These are phyloP conservation scores for Gamarada debralockiae DNA, from an alignment of 495 filamentous ascomycete genomes.

Conservation along the genomic window DNA sequence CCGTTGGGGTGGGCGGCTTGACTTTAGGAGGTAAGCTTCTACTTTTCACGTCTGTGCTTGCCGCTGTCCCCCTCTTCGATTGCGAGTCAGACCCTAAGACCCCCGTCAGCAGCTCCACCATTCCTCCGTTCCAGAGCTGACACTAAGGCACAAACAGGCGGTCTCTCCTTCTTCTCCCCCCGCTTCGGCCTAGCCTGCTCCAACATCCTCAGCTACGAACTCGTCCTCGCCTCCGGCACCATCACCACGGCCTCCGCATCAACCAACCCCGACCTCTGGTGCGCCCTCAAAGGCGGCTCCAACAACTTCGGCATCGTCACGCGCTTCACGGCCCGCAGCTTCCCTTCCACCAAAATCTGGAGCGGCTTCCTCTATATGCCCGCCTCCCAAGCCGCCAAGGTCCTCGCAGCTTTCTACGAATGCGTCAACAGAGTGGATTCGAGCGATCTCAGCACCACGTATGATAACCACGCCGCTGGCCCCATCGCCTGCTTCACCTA, in stretches of 20 bases:
- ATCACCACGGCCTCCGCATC: slow-evolving; percentile 42
- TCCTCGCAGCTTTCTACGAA: slow-evolving; percentile 6
- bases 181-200: slow-evolving; percentile 42
- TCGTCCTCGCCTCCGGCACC: slow-evolving; percentile 46
- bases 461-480: not conserved
- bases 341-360: slow-evolving; percentile 36
- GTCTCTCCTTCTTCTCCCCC: slow-evolving; percentile 38
- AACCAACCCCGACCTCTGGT: slow-evolving; percentile 43
- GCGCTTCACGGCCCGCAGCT: slow-evolving; percentile 38
- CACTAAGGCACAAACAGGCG: slow-evolving; percentile 15
- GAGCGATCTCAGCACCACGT: no score
- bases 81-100: no score
- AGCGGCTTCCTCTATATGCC: slow-evolving; percentile 28
- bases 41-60: no score
- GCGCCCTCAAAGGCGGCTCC: slow-evolving; percentile 50
- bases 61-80: no score
- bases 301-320: slow-evolving; percentile 56
- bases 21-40: slow-evolving; percentile 41
- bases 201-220: slow-evolving; percentile 35
- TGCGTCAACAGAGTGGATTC: not conserved
- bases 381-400: slow-evolving; percentile 2
- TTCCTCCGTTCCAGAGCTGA: not conserved
- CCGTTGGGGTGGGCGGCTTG: slow-evolving; percentile 53
- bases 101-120: not conserved
- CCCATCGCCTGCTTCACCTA: slow-evolving; percentile 8